Evolutionary conservation across 1,284 basidiomycete species (phyloP), one percentile per base, ranked within the genome.

Genomic region (Grifola frondosa): DNA sequence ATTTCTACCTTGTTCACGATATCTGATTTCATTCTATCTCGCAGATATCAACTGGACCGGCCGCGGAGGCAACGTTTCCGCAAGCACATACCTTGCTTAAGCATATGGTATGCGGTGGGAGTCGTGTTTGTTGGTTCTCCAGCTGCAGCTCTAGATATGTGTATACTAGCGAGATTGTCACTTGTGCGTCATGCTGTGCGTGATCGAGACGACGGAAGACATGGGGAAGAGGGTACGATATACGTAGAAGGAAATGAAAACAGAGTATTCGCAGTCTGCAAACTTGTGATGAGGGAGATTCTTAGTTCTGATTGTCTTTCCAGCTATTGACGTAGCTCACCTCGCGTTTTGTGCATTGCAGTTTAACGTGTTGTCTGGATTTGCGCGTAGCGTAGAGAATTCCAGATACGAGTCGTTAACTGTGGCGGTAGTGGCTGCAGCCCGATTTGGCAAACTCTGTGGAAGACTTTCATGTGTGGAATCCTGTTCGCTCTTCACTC

Each of bases 61-160:
- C 46, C 89, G 91, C 59, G 94, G 94, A 49, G 94, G 94, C 51
- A 91, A 86, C 57, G 91, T 98, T 54, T 93, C 95, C 44, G 90
- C 95, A 31, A 88, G 84, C 49, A 87, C 88, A 48, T 99, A 99
- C 81, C 80, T 80, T 66, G 91, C 91, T 60, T 98, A 83, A 81
- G 50, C 38, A 7, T 21, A 17, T 24, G 19, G 28, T 28, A 15
- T 23, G 21, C 23, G 29, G 16, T 13, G 28, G n/a, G 10, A n/a
- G n/a, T 28, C 26, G 10, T 28, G 10, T 10, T 10, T 28, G 10
- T 10, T 28, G 26, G 26, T 28, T n/a, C 26, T 28, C 26, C n/a
- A n/a, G n/a, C n/a, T n/a, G 26, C n/a, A n/a, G 26, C 10, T 10
- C 26, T 28, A 28, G 26, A 28, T 10, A 10, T 28, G 26, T 40